Evolutionary conservation across 2,329 filamentous ascomycete genomes (phyloP).

Genomic region (Zasmidium angulare): DNA sequence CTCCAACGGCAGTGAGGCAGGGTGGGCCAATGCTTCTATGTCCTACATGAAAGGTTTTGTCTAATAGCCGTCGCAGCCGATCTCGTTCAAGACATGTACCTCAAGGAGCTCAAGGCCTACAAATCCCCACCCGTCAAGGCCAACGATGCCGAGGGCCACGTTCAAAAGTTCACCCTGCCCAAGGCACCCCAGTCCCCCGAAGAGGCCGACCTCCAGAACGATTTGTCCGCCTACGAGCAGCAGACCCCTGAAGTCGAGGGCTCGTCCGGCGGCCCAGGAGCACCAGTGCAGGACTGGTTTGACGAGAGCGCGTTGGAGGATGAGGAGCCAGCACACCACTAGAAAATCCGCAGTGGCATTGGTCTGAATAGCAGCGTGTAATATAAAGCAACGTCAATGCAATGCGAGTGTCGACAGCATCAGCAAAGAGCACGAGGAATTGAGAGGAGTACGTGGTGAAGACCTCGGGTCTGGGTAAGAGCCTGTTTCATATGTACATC

Average conservation of each 20-base stretch:
- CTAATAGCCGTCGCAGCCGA: slow-evolving; percentile 64
- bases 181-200: slow-evolving; percentile 85
- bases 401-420: slow-evolving; percentile 1
- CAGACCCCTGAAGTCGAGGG: slow-evolving; percentile 95
- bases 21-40: slow-evolving; percentile 47
- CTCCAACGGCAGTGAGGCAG: slow-evolving; percentile 60
- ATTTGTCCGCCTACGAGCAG: slow-evolving; percentile 90
- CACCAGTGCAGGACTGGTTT: slow-evolving; percentile 68
- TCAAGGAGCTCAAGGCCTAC: slow-evolving; percentile 93
- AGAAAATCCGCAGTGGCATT: slow-evolving; percentile 2
- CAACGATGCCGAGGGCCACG: slow-evolving; percentile 82
- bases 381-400: slow-evolving; percentile 7
- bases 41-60: not conserved
- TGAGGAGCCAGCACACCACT: slow-evolving; percentile 24
- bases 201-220: slow-evolving; percentile 87
- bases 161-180: slow-evolving; percentile 81
- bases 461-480: not conserved
- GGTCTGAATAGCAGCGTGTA: slow-evolving; percentile 9
- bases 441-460: not conserved
- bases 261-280: slow-evolving; percentile 63
- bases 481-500: not conserved
- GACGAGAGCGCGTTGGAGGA: slow-evolving; percentile 32
- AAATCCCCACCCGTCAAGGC: slow-evolving; percentile 83
- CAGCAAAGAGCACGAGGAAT: not conserved
- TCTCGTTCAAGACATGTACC: slow-evolving; percentile 95